A percentile compares a stretch with the other conserved stretches of the same genome.
These are phyloP conservation scores for Atkinsonella texensis DNA, from an alignment of 2,329 filamentous ascomycete species.

Conservation along the genomic window DNA sequence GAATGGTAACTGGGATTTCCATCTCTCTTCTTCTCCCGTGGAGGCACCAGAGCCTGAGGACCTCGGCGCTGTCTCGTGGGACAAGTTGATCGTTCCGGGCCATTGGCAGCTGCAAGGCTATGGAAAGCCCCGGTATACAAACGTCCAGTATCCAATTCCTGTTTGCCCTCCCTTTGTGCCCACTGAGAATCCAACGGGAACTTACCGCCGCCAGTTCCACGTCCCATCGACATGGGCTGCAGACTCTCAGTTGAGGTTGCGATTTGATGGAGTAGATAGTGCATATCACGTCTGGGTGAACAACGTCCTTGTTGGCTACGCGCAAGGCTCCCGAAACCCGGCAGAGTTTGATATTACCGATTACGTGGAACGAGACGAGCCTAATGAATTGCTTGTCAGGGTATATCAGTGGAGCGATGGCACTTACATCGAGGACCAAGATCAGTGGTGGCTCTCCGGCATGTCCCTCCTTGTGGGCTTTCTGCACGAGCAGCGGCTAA, in stretches of 20 bases:
- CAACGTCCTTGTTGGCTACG: conserved; percentile 48
- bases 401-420: conserved; percentile 59
- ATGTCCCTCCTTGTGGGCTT: conserved; percentile 9
- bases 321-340: conserved; percentile 55
- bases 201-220: conserved; percentile 42
- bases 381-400: conserved; percentile 44
- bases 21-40: conserved; percentile 32
- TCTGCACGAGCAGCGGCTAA: not conserved
- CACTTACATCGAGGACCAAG: conserved; percentile 55
- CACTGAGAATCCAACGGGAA: conserved; percentile 49
- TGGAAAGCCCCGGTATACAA: conserved; percentile 54
- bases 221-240: conserved; percentile 34
- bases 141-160: conserved; percentile 51
- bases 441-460: conserved; percentile 55
- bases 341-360: conserved; percentile 54
- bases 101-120: conserved; percentile 60
- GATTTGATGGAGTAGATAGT: conserved; percentile 59
- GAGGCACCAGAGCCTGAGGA: conserved; percentile 30
- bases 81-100: conserved; percentile 45
- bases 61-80: conserved; percentile 13
- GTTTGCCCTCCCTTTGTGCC: conserved; percentile 51
- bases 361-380: conserved; percentile 25
- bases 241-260: conserved; percentile 39
- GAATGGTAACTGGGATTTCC: conserved; percentile 47
- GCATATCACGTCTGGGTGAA: conserved; percentile 59